Evolutionary conservation across 352 stramenopile genomes (phyloP).

Genomic region (Pythium volutum): DNA sequence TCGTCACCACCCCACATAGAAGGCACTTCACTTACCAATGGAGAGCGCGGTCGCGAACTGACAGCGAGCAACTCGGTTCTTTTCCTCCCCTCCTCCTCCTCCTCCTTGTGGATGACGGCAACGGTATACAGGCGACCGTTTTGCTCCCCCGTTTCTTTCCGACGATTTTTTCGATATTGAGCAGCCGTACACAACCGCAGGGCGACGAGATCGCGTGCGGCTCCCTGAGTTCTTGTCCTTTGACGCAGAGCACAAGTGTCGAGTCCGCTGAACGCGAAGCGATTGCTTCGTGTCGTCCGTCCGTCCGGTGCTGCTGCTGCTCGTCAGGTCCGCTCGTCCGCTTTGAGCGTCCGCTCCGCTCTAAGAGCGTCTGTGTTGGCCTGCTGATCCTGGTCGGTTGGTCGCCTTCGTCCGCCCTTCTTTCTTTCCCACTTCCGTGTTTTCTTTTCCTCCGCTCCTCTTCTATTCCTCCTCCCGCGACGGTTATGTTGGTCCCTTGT

Average conservation of each 20-base stretch:
- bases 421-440: constrained; percentile 9
- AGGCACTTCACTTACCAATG: not conserved
- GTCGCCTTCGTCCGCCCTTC: not conserved
- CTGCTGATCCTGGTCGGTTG: not conserved
- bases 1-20: not conserved
- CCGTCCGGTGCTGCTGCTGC: not conserved
- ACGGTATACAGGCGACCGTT: not conserved
- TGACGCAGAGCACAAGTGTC: constrained; percentile 7
- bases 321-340: not conserved
- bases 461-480: too few relatives aligned
- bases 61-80: too few relatives aligned
- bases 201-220: not conserved
- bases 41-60: constrained; percentile 6
- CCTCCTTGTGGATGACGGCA: not conserved
- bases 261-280: constrained; percentile 8
- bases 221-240: constrained; percentile 7
- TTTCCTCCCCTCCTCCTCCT: not conserved
- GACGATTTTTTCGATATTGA: constrained; percentile 11
- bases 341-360: not conserved
- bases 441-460: constrained; percentile 9
- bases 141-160: constrained; percentile 4
- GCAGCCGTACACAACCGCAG: not conserved
- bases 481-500: constrained; percentile 5
- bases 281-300: not conserved
- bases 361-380: constrained; percentile 4